These are phyloP conservation scores for Gautieria morchelliformis DNA, from an alignment of 768 basidiomycete species.

Conservation along the genomic window DNA sequence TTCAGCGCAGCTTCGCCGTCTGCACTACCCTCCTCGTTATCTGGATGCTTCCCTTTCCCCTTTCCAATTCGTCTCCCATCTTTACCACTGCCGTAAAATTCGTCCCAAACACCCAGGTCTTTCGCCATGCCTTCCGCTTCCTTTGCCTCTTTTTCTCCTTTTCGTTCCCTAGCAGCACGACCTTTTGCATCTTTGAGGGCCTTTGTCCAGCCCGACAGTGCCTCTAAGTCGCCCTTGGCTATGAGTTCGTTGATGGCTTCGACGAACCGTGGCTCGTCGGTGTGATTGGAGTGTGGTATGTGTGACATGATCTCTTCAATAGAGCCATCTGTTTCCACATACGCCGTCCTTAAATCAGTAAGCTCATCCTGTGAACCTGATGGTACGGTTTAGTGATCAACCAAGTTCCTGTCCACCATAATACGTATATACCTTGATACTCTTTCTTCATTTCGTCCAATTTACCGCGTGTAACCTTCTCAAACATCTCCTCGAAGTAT, in stretches of 20 bases:
- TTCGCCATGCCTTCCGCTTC: conserved; percentile 81
- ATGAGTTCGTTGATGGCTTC: conserved; percentile 59
- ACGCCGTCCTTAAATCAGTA: conserved; percentile 69
- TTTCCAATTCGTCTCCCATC: conserved; percentile 48
- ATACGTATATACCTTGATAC: conserved; percentile 65
- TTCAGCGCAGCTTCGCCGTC: conserved; percentile 53
- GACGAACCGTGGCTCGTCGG: conserved; percentile 84
- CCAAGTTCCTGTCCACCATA: neutral
- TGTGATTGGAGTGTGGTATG: conserved; percentile 76
- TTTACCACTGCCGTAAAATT: conserved; percentile 78
- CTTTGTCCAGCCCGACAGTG: conserved; percentile 53
- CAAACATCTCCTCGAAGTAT: conserved; percentile 88
- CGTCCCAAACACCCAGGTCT: conserved; percentile 90
- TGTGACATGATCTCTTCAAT: conserved; percentile 74
- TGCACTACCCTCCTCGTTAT: conserved; percentile 16
- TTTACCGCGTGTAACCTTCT: conserved; percentile 74
- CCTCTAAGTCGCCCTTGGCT: conserved; percentile 43
- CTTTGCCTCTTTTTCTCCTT: conserved; percentile 65
- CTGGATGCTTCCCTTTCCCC: conserved; percentile 25
- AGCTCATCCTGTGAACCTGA: conserved; percentile 81
- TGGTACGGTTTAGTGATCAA: neutral
- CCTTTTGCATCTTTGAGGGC: conserved; percentile 75
- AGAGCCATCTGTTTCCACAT: conserved; percentile 59
- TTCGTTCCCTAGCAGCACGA: conserved; percentile 61
- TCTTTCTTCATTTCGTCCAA: conserved; percentile 90